A percentile compares a stretch with the other conserved stretches of the same genome.
Conservation (phyloP, 1,284 basidiomycete genomes). For the Volvariella volvacea region DNA sequence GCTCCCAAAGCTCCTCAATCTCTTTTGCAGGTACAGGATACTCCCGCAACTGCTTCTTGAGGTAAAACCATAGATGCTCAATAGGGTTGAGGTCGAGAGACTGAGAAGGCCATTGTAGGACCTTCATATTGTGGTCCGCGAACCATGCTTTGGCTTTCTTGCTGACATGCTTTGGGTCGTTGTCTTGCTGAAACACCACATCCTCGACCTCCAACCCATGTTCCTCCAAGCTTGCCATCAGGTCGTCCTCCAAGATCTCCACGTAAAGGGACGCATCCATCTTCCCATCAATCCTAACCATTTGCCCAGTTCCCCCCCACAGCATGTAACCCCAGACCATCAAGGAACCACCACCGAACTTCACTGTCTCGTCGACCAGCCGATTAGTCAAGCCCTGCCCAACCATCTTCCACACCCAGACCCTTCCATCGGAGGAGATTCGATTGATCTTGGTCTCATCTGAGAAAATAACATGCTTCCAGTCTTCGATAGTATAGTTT, state of each 20-base stretch:
- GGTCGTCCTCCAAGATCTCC: constrained; percentile 21
- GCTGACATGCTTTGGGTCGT: constrained; percentile 21
- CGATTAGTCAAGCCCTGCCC: background rate
- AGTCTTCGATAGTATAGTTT: constrained; percentile 21
- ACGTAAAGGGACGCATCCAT: constrained; percentile 24
- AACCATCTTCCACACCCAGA: background rate
- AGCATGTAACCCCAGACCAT: constrained; percentile 28
- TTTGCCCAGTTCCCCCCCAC: constrained; percentile 18
- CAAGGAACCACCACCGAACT: constrained; percentile 24
- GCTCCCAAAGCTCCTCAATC: constrained; percentile 7
- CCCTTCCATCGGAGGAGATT: constrained; percentile 12
- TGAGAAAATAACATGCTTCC: constrained; percentile 21
- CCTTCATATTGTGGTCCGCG: constrained; percentile 15
- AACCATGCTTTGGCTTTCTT: constrained; percentile 20
- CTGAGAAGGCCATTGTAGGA: constrained; percentile 23
- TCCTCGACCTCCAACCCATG: background rate
- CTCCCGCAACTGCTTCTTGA: constrained; percentile 10
- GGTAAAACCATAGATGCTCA: constrained; percentile 25
- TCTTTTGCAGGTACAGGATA: background rate
- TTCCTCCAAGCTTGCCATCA: constrained; percentile 14
- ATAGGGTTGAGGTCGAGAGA: constrained; percentile 30
- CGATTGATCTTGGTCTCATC: constrained; percentile 26
- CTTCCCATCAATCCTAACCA: constrained; percentile 13
- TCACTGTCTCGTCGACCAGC: constrained; percentile 11
- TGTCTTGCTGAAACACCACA: constrained; percentile 20